Percentiles rank a stretch among this genome's conserved stretches.
These are phyloP conservation scores for Mycena crocata DNA, from an alignment of 768 basidiomycete species.

Conservation along the genomic window DNA sequence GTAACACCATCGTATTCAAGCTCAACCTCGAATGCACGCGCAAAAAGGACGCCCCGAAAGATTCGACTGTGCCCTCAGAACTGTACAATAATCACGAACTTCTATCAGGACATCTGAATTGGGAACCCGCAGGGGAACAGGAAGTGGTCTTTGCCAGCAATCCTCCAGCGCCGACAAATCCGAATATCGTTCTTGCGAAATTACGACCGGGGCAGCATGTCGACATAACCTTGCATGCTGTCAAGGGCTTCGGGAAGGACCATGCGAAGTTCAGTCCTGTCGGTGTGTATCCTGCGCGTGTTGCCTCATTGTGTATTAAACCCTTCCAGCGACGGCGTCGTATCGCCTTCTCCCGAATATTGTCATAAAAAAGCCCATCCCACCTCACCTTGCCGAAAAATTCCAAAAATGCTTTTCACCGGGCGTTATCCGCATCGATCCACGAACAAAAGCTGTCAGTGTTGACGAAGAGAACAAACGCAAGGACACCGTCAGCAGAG, in stretches of 20 bases:
- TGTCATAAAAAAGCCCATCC: conserved; percentile 79
- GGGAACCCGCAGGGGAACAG: conserved; percentile 90
- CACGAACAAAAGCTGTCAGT: conserved; percentile 66
- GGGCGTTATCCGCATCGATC: conserved; percentile 77
- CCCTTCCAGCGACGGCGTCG: conserved; percentile 84
- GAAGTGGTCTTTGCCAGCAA: conserved; percentile 61
- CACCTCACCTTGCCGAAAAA: conserved; percentile 79
- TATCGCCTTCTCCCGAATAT: conserved; percentile 94
- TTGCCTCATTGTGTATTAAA: neutral
- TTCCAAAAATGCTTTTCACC: conserved; percentile 91
- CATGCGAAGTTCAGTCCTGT: conserved; percentile 98
- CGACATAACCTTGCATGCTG: conserved; percentile 87
- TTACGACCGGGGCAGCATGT: conserved; percentile 91
- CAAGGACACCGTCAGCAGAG: conserved; percentile 90
- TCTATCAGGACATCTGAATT: conserved; percentile 73
- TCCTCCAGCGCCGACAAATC: conserved; percentile 76
- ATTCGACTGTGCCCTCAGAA: conserved; percentile 64
- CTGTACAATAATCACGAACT: conserved; percentile 82
- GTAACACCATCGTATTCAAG: conserved; percentile 91
- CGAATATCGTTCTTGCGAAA: conserved; percentile 90
- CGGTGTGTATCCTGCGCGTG: conserved; percentile 58
- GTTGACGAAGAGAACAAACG: conserved; percentile 76
- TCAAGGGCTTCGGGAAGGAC: conserved; percentile 93
- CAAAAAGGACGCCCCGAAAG: conserved; percentile 65
- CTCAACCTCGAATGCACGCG: conserved; percentile 77